phyloP scores from a whole-genome alignment of 1,284 basidiomycete species.

The Trichosporon ovoides region DNA sequence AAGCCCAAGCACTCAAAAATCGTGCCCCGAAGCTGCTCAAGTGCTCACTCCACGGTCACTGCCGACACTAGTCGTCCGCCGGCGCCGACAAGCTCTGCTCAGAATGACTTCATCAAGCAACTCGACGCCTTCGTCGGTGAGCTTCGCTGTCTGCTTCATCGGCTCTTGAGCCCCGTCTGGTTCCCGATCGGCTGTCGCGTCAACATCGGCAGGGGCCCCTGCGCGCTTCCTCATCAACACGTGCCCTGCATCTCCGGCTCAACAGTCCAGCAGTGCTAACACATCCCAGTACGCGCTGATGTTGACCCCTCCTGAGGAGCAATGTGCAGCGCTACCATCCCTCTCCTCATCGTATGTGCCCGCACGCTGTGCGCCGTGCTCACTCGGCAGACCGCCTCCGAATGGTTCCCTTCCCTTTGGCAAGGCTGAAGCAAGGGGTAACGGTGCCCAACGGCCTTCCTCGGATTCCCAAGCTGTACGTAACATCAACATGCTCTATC shows the following conservation, averaged over 20 bases:
- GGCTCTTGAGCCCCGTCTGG: no score
- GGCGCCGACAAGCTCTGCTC: not conserved
- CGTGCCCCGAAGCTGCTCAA: no score
- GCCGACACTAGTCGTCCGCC: not conserved
- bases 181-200: no score
- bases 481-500: no score
- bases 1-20: no score
- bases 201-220: no score
- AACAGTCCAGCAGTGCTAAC: not conserved
- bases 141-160: not conserved
- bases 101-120: not conserved
- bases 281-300: not conserved
- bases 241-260: not conserved
- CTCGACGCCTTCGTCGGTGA: not conserved
- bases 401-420: not conserved
- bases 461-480: not conserved
- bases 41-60: no score
- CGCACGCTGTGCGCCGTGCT: not conserved
- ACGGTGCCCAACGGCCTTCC: not conserved
- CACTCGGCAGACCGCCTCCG: not conserved
- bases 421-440: no score
- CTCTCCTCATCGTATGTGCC: not conserved
- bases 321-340: not conserved
- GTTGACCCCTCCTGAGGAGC: not conserved
- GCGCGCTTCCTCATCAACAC: not conserved